A percentile compares a stretch with the other conserved stretches of the same genome.
Evolutionary conservation across 1,284 basidiomycete species (phyloP).

Genomic region (Volvariella volvacea): DNA sequence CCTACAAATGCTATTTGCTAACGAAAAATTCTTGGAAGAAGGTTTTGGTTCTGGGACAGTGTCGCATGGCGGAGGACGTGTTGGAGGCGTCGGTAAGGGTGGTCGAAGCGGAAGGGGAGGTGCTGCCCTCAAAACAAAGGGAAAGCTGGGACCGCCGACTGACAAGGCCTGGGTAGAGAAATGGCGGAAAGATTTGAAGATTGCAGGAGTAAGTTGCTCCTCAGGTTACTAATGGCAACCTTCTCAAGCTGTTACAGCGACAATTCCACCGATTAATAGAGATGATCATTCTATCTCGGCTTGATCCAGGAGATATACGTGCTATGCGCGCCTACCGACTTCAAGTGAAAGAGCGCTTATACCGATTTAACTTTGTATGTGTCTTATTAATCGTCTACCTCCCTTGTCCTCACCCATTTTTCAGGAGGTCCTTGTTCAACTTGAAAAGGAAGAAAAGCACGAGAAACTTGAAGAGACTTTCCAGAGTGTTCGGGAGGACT

Average conservation of each 20-base stretch:
- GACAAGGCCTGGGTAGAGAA: constrained; percentile 77
- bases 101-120: constrained; percentile 27
- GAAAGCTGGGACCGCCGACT: constrained; percentile 70
- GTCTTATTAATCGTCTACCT: not conserved
- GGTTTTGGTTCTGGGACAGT: constrained; percentile 43
- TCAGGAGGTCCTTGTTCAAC: constrained; percentile 81
- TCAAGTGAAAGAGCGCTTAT: constrained; percentile 90
- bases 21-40: constrained; percentile 62
- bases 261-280: constrained; percentile 92
- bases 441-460: constrained; percentile 80
- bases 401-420: constrained; percentile 1
- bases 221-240: not conserved
- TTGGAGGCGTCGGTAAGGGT: constrained; percentile 33
- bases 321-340: constrained; percentile 65
- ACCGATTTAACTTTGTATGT: constrained; percentile 90
- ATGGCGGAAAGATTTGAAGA: constrained; percentile 80
- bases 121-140: constrained; percentile 28
- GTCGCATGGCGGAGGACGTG: constrained; percentile 41
- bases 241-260: constrained; percentile 42
- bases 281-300: constrained; percentile 78
- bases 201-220: constrained; percentile 63
- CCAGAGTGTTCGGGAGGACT: constrained; percentile 82
- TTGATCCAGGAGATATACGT: constrained; percentile 58
- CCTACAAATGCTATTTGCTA: constrained; percentile 69
- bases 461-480: constrained; percentile 94